phyloP scores from a whole-genome alignment of 129 eudicot genomes.

The Oenanthe sinensis region DNA sequence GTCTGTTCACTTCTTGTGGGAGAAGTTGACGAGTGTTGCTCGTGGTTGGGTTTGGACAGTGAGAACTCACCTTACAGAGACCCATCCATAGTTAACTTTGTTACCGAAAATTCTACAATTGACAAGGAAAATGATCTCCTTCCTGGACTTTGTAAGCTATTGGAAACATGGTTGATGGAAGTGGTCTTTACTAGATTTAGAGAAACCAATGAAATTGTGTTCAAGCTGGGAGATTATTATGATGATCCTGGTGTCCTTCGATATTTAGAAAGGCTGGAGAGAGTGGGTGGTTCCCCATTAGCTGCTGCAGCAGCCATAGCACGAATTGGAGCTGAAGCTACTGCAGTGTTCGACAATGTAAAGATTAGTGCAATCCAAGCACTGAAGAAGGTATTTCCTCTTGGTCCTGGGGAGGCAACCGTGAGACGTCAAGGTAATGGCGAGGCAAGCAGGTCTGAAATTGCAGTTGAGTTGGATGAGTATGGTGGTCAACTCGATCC shows the following conservation, averaged over 20 bases:
- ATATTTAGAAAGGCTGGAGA: slow-evolving; percentile 76
- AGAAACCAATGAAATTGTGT: slow-evolving; percentile 55
- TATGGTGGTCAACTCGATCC: slow-evolving; percentile 15
- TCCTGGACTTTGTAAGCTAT: slow-evolving; percentile 85
- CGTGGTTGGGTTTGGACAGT: slow-evolving; percentile 78
- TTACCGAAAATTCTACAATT: slow-evolving; percentile 63
- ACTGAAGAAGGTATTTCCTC: slow-evolving; percentile 78
- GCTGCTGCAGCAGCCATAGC: slow-evolving; percentile 98
- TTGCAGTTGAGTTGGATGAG: slow-evolving; percentile 24
- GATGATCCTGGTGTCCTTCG: slow-evolving; percentile 91
- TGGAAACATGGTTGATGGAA: slow-evolving; percentile 93
- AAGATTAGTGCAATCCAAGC: slow-evolving; percentile 70
- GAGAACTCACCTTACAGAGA: slow-evolving; percentile 73
- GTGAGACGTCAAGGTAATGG: slow-evolving; percentile 32
- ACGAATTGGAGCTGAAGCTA: slow-evolving; percentile 90
- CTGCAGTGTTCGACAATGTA: slow-evolving; percentile 86
- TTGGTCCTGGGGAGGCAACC: slow-evolving; percentile 43
- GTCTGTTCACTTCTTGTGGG: slow-evolving; percentile 90
- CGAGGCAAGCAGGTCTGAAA: slow-evolving; percentile 21
- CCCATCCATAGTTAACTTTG: slow-evolving; percentile 68
- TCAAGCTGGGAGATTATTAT: slow-evolving; percentile 91
- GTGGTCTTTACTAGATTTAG: slow-evolving; percentile 93
- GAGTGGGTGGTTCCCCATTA: slow-evolving; percentile 72
- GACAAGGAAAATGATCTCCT: slow-evolving; percentile 68
- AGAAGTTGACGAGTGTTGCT: slow-evolving; percentile 79